Conservation (phyloP, 805 yeast genomes). For the Teunomyces lycoperdinae region DNA sequence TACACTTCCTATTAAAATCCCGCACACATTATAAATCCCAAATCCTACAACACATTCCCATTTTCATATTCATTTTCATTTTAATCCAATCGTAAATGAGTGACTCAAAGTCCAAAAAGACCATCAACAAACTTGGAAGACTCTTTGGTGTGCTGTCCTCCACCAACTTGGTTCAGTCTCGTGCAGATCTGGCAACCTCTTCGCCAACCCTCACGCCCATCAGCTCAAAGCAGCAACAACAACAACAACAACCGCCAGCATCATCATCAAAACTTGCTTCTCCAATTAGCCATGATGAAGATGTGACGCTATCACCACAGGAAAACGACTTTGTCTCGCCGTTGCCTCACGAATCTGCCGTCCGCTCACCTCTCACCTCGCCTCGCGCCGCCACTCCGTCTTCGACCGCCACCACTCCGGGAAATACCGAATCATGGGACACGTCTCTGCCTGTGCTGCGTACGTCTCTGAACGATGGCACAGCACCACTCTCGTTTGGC, state of each 20-base stretch:
- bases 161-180: constrained; percentile 8
- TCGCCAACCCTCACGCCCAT: constrained; percentile 4
- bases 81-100: constrained; percentile 10
- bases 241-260: not conserved
- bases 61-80: not conserved
- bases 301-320: constrained; percentile 1
- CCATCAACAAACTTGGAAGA: constrained; percentile 22
- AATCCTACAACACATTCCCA: not conserved
- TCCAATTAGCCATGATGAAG: constrained; percentile 3
- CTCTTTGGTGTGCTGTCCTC: constrained; percentile 24
- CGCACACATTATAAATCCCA: not conserved
- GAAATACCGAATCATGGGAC: constrained; percentile 1
- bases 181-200: not conserved
- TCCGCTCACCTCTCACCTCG: not conserved
- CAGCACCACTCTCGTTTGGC: constrained; percentile 5
- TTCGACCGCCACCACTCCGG: constrained; percentile 8
- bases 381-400: constrained; percentile 2
- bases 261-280: not conserved
- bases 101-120: constrained; percentile 21
- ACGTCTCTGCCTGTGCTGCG: constrained; percentile 8
- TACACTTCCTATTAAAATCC: too few relatives aligned
- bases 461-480: constrained; percentile 5
- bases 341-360: constrained; percentile 6
- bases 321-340: constrained; percentile 12
- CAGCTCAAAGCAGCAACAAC: not conserved